These are phyloP conservation scores for Debaryomycetaceae sp. DNA, from an alignment of 1,139 yeast species.

Conservation along the genomic window DNA sequence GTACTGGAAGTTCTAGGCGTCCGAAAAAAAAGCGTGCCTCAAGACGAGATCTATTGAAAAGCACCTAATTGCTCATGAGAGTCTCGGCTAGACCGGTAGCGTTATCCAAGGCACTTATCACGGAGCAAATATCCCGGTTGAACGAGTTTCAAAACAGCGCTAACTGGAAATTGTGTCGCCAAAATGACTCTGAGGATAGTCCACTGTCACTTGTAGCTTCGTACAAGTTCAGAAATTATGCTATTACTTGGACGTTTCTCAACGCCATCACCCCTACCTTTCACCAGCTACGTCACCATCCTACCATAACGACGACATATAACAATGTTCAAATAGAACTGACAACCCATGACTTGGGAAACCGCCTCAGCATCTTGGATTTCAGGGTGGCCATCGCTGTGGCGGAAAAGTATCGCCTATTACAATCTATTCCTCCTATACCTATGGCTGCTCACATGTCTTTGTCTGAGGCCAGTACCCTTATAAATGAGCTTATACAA, in stretches of 20 bases:
- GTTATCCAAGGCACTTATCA: constrained; percentile 4
- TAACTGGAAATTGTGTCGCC: constrained; percentile 11
- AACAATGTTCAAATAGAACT: constrained; percentile 46
- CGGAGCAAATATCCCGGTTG: constrained; percentile 5
- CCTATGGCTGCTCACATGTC: constrained; percentile 4
- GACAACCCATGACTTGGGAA: constrained; percentile 58
- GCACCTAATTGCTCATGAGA: no score
- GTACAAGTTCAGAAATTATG: constrained; percentile 39
- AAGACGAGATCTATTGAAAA: no score
- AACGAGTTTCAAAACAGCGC: not conserved
- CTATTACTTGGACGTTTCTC: constrained; percentile 55
- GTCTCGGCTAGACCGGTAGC: not conserved
- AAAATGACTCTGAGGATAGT: constrained; percentile 1
- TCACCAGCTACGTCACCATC: constrained; percentile 61
- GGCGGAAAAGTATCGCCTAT: constrained; percentile 13
- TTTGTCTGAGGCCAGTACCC: constrained; percentile 10
- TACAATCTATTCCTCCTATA: not conserved
- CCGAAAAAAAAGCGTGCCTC: no score
- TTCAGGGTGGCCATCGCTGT: constrained; percentile 46
- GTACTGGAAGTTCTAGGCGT: not conserved
- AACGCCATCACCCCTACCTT: constrained; percentile 52
- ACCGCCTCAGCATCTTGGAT: constrained; percentile 47
- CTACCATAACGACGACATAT: constrained; percentile 54
- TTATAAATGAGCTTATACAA: constrained; percentile 11
- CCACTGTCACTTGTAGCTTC: no score